Conservation (phyloP, 106 monocot species). For the Cymbidium sinense region DNA sequence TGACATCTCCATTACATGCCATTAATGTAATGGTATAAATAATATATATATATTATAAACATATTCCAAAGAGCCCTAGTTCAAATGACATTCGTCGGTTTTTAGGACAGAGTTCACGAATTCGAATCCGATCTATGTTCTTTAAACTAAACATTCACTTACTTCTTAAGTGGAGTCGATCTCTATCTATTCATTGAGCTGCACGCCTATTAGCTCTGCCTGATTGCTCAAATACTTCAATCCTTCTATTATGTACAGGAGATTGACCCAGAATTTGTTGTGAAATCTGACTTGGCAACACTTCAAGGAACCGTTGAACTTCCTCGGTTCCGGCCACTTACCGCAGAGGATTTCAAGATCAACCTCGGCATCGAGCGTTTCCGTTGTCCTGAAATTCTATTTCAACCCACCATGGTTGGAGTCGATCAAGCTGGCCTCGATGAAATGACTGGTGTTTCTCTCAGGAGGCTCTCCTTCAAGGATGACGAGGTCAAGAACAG, state of each 20-base stretch:
- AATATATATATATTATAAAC: no score
- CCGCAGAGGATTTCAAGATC: conserved; percentile 70
- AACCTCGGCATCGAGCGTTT: conserved; percentile 73
- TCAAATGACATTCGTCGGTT: no score
- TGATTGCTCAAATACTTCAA: no score
- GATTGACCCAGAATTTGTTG: conserved; percentile 69
- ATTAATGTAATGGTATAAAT: no score
- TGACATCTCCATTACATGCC: no score
- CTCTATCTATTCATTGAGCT: no score
- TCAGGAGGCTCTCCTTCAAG: conserved; percentile 34
- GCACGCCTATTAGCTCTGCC: no score
- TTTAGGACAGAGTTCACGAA: no score
- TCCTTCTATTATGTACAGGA: conserved; percentile 40
- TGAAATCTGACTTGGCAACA: conserved; percentile 21
- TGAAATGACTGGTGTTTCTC: conserved; percentile 69
- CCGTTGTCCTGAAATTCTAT: conserved; percentile 82
- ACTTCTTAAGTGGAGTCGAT: no score
- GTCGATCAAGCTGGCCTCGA: conserved; percentile 80
- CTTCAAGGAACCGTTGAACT: conserved; percentile 26
- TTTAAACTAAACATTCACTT: no score
- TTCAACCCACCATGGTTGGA: conserved; percentile 82
- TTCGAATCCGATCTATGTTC: no score
- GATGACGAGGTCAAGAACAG: conserved; percentile 34
- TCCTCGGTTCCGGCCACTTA: conserved; percentile 27
- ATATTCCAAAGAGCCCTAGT: no score